Evolutionary conservation across 352 stramenopile genomes (phyloP), one percentile per base, ranked within the genome.

Genomic region (Pythium rishiriense): DNA sequence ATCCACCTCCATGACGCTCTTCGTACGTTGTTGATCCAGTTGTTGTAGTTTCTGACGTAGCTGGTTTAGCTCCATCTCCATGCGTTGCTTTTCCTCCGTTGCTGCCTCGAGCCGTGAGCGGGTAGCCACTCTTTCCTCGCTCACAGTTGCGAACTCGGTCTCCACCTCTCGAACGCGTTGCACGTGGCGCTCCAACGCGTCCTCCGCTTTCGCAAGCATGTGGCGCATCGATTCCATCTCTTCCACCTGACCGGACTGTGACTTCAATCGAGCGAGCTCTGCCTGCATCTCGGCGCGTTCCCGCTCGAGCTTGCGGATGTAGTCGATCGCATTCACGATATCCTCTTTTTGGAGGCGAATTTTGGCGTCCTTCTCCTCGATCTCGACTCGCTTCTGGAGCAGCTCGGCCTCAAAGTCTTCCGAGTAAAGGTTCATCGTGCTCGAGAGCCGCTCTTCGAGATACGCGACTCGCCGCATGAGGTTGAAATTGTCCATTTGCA

Each of bases 401-500:
- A 91, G 57, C 61, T 91, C 80, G 54, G 81, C 68, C 25, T 90
- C 79, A 29, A 79, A 81, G 61, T 90, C 80, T 48, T 90, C 78
- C n/a, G 84, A 64, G 48, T 78, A 68, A 50, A 80, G 70, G 33
- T 62, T 48, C 46, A 55, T 41, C 33, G 78, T 84, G 49, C 76
- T 75, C 28, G 83, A 56, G 50, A 94, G 67, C n/a, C 79, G 76
- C 58, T 92, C 76, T 56, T 94, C 82, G 1, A 91, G 68, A 39
- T 79, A 78, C 31, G 82, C 82, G 43, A 91, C 80, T 19, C 78
- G 79, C 41, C 88, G 62, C 65, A 76, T 76, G 66, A 89, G 78
- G 71, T 91, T 91, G 57, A 89, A 89, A 65, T 87, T 88, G 51
- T 89, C 83, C 68, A 85, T 90, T 25, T 76, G 69, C 5, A 94